A percentile compares a stretch with the other conserved stretches of the same genome.
phyloP scores from a whole-genome alignment of 1,139 yeast genomes.

The Arxiozyma heterogenica region DNA sequence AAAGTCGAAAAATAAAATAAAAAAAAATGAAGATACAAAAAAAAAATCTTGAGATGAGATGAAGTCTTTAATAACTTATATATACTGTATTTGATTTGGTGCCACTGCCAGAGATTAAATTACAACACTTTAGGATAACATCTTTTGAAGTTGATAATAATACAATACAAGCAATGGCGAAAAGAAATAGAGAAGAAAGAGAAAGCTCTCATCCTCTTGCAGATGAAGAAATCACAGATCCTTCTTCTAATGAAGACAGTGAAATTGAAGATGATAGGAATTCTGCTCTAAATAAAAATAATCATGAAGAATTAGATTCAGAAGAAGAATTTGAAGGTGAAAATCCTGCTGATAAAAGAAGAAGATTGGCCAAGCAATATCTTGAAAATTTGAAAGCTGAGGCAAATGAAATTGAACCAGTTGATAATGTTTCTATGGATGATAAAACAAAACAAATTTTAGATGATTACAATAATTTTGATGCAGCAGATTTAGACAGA shows the following conservation, averaged over 20 bases:
- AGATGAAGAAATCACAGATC: conserved; percentile 31
- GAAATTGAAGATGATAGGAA: conserved; percentile 10
- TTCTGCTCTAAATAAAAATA: conserved; percentile 28
- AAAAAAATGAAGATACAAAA: neutral
- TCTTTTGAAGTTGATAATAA: neutral
- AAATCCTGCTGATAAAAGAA: conserved; percentile 84
- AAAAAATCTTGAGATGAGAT: conserved; percentile 2
- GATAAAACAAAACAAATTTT: conserved; percentile 13
- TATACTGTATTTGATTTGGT: neutral
- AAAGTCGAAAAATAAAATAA: conserved; percentile 1
- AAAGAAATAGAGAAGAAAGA: conserved; percentile 21
- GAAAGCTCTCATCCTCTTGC: conserved; percentile 8
- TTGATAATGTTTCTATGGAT: conserved; percentile 4
- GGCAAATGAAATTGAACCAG: conserved; percentile 34
- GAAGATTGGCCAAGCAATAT: conserved; percentile 89
- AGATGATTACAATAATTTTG: conserved; percentile 53
- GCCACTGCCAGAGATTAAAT: no score
- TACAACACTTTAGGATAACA: no score
- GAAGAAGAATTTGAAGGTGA: conserved; percentile 70
- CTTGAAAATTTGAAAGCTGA: conserved; percentile 65
- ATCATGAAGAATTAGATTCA: conserved; percentile 43
- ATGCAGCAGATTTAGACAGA: conserved; percentile 85
- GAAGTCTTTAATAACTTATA: neutral
- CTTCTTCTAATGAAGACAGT: conserved; percentile 30
- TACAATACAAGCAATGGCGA: conserved; percentile 4